Evolutionary conservation across 352 stramenopile species (phyloP).

Genomic region (Phytophthora boehmeriae): DNA sequence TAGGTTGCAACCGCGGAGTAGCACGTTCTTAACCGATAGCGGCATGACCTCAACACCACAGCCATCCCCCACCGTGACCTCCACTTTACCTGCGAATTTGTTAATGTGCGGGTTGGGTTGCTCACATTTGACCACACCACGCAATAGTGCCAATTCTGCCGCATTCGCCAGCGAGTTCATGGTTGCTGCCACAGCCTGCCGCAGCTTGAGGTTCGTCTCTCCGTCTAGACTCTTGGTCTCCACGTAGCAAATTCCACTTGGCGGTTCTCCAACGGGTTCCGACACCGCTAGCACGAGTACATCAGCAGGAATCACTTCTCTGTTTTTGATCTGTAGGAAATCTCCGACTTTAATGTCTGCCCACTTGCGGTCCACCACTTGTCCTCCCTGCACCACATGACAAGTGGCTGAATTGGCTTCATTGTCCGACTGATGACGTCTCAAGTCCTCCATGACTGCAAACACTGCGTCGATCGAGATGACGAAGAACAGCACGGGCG

Average conservation of each 20-base stretch:
- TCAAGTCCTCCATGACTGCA: constrained; percentile 86
- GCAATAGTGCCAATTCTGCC: constrained; percentile 57
- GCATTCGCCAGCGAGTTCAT: constrained; percentile 66
- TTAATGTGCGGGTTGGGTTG: constrained; percentile 89
- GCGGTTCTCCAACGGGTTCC: constrained; percentile 68
- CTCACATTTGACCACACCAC: constrained; percentile 71
- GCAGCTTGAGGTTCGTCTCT: constrained; percentile 93
- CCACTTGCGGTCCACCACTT: constrained; percentile 76
- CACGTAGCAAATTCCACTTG: constrained; percentile 88
- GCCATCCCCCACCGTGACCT: constrained; percentile 68
- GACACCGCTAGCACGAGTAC: constrained; percentile 81
- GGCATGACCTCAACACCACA: constrained; percentile 78
- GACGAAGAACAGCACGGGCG: constrained; percentile 87
- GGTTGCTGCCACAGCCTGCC: constrained; percentile 70
- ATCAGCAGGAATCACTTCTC: constrained; percentile 86
- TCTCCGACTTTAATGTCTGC: constrained; percentile 88
- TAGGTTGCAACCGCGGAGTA: constrained; percentile 88
- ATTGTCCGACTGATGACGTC: constrained; percentile 79
- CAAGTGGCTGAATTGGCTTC: constrained; percentile 81
- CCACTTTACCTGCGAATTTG: constrained; percentile 87
- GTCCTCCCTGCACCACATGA: constrained; percentile 72
- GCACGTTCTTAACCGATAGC: constrained; percentile 87
- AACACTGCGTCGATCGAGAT: constrained; percentile 92
- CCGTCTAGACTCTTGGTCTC: constrained; percentile 93
- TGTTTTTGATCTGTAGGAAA: constrained; percentile 77